Base-by-base conservation (phyloP, 441 rosid genomes). In the Erodium texanum region DNA sequence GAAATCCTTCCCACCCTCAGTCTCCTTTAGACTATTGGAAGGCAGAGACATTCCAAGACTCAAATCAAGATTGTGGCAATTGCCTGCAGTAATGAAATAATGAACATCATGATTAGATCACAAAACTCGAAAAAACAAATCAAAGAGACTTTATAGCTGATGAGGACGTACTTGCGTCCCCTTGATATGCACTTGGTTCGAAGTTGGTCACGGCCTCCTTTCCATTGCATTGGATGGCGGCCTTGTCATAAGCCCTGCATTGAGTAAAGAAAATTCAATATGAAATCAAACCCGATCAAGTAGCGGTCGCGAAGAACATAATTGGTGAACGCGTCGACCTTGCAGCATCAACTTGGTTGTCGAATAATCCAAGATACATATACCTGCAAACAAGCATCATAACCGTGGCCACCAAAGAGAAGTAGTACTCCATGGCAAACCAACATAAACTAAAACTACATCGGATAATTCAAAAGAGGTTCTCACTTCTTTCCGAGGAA, bases 401-500 rank as follows among this genome's bases (percentile, higher is more conserved):
- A 50, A 50, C 19, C 19, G 2, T 7, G 19, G 29, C 29, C 29
- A 27, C 29, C 2, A 27, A 27, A 27, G n/a, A n/a, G n/a, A n/a
- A n/a, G n/a, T n/a, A n/a, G n/a, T n/a, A n/a, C n/a, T 27, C 29
- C 29, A 27, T 27, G 29, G 29, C 29, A 9, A 41, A 3, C 48
- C 10, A 41, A 12, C 48, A 41, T 9, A 41, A 41, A 19, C 19
- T 15, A 50, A 16, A n/a, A 50, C 19, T 16, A n/a, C 18, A 50
- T 5, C 7, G 48, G 58, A 15, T 15, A 1, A 15, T 50, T 50
- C 8, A 15, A 3, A 16, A 50, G 68, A 41, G 58, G 19, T 70
- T 19, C 87, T 80, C 75, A 84, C 89, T 77, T 79, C 71, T 77
- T 83, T 63, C 83, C 86, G 14, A 75, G 75, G 65, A 85, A 75